Evolutionary conservation across 345 rosid genomes (phyloP), one percentile per base, ranked within the genome.

Genomic region (Lumnitzera racemosa): DNA sequence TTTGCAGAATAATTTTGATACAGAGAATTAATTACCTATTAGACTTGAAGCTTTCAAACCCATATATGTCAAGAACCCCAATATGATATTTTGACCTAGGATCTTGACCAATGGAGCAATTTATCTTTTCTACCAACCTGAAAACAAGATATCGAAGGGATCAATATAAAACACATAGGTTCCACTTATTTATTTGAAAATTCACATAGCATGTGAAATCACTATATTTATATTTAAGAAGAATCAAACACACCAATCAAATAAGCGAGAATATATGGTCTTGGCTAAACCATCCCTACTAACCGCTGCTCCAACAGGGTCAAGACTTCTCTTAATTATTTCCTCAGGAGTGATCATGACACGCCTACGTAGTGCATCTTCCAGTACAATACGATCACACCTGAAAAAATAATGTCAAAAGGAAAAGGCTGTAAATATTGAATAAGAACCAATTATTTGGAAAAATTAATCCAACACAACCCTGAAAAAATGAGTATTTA

Each of bases 211-310:
- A 31, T 57, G 2, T 49, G 4, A 48, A 36, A 62, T 3, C 46
- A 12, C 43, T 27, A 11, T 52, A 16, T 24, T 12, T 47, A 12
- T 16, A 24, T 0, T 25, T 27, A 17, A 13, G 1, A 13, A 47
- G 15, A 54, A 1, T n/a, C 64, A 25, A 68, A 24, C 64, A 73
- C 71, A 89, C 98, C 98, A 91, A 59, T 89, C 82, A 77, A 91
- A 91, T 68, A 91, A 80, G 49, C 82, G 76, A 65, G 96, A 79
- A 75, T 91, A 91, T 77, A 89, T 76, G 49, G 95, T 85, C 81
- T 87, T 91, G 59, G 98, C 98, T 62, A 91, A 78, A 68, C 95
- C 92, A 74, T 91, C 98, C 76, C 98, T 79, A 74, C 86, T 83
- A 66, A 85, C 64, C 12, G 90, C 71, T 15, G 98, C 98, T 36